A percentile compares a stretch with the other conserved stretches of the same genome.
These are phyloP conservation scores for Ceratobasidium sp. DNA, from an alignment of 1,284 basidiomycete genomes.

Conservation along the genomic window DNA sequence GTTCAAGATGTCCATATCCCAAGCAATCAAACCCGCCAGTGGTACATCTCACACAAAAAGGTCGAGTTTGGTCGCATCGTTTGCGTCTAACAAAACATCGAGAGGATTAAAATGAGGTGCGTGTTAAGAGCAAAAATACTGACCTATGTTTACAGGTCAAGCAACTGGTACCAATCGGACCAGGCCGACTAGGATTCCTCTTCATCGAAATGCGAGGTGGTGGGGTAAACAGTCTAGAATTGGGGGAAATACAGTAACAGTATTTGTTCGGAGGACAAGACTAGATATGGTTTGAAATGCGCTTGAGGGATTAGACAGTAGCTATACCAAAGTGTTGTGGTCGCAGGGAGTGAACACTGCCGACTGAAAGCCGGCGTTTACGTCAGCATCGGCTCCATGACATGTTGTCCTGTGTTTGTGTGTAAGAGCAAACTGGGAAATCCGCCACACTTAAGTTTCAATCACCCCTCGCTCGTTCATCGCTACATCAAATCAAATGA, in stretches of 20 bases:
- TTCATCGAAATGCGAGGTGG: not conserved
- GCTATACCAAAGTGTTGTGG: not conserved
- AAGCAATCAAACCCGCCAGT: slow-evolving; percentile 19
- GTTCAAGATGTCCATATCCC: slow-evolving; percentile 18
- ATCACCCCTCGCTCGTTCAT: too few relatives aligned
- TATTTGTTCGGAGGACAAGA: not conserved
- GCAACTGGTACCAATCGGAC: slow-evolving; percentile 33
- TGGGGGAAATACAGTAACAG: not conserved
- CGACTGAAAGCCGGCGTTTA: not conserved
- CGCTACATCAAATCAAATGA: too few relatives aligned
- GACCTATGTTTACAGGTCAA: slow-evolving; percentile 43
- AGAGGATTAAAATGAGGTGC: too few relatives aligned
- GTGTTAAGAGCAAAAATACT: not conserved
- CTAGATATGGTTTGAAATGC: not conserved
- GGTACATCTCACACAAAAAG: slow-evolving; percentile 17
- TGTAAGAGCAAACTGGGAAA: not conserved
- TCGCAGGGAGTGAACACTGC: not conserved
- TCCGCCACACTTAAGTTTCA: too few relatives aligned
- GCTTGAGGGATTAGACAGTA: not conserved
- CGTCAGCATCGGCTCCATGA: not conserved
- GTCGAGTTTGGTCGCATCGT: slow-evolving; percentile 21
- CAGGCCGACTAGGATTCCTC: slow-evolving; percentile 16
- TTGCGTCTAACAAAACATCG: slow-evolving; percentile 18
- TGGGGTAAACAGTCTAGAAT: not conserved
- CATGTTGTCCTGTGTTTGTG: not conserved